These are phyloP conservation scores for Fusarium sublunatum DNA, from an alignment of 2,329 filamentous ascomycete genomes.

Conservation along the genomic window DNA sequence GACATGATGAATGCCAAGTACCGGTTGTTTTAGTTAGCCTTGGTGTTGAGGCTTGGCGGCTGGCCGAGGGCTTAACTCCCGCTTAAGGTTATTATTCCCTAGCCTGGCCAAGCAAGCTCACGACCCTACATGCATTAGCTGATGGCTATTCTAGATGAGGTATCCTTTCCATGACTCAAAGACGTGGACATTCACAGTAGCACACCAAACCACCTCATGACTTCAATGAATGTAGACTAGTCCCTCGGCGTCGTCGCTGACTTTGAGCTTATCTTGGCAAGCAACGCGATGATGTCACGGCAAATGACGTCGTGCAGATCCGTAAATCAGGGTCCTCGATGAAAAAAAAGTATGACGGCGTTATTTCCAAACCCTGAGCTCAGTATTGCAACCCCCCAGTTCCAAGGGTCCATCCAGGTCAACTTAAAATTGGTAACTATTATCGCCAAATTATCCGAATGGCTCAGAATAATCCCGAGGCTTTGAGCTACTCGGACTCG, in stretches of 20 bases:
- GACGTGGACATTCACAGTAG: too few species aligned
- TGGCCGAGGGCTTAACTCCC: too few species aligned
- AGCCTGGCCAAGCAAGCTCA: too few species aligned
- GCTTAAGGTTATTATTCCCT: too few species aligned
- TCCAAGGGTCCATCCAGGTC: neutral
- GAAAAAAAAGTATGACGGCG: conserved; percentile 4
- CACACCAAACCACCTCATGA: too few species aligned
- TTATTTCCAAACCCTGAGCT: neutral
- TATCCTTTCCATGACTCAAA: too few species aligned
- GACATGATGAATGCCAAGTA: conserved; percentile 36
- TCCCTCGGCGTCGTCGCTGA: neutral
- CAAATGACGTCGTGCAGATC: conserved; percentile 19
- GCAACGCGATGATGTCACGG: conserved; percentile 29
- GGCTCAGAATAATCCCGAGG: neutral
- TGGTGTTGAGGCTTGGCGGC: too few species aligned
- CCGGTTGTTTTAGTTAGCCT: too few species aligned
- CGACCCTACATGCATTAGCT: conserved; percentile 14
- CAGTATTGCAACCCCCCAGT: neutral
- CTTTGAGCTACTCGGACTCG: neutral
- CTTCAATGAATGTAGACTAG: too few species aligned
- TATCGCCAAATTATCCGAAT: neutral
- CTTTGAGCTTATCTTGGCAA: conserved; percentile 1
- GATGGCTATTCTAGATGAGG: neutral
- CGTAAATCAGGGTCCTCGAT: conserved; percentile 1
- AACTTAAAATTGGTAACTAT: neutral